These are phyloP conservation scores for Pyrenochaeta sp. DNA, from an alignment of 2,329 filamentous ascomycete genomes.

Conservation along the genomic window DNA sequence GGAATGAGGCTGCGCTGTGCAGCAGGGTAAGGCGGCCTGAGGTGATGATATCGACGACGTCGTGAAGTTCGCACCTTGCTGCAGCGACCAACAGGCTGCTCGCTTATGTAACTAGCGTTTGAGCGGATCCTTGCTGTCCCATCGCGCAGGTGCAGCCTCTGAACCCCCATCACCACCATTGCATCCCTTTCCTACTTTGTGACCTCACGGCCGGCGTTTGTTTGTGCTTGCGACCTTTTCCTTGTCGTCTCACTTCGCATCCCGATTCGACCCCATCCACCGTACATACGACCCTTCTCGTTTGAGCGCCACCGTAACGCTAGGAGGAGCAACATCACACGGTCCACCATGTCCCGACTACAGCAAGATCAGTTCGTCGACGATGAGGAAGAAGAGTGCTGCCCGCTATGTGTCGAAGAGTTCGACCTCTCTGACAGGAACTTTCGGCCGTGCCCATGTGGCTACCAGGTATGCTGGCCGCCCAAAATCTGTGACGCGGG, in stretches of 20 bases:
- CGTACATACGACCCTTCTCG: constrained; percentile 20
- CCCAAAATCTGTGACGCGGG: constrained; percentile 24
- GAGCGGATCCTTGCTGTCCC: constrained; percentile 21
- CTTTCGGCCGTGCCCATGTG: constrained; percentile 95
- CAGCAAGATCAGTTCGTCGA: constrained; percentile 64
- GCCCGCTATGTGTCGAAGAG: constrained; percentile 97
- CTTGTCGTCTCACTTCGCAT: constrained; percentile 15
- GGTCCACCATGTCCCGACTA: constrained; percentile 56
- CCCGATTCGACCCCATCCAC: constrained; percentile 10
- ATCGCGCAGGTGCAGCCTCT: constrained; percentile 33
- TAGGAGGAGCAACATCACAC: constrained; percentile 15
- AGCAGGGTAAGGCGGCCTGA: constrained; percentile 27
- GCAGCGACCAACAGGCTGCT: constrained; percentile 10
- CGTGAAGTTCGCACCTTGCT: constrained; percentile 21
- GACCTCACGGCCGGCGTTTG: constrained; percentile 44
- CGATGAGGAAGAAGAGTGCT: constrained; percentile 65
- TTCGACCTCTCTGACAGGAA: constrained; percentile 97
- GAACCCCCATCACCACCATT: constrained; percentile 30
- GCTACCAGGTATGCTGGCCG: constrained; percentile 81
- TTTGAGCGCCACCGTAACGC: constrained; percentile 38
- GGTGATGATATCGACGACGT: constrained; percentile 38
- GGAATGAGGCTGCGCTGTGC: constrained; percentile 35
- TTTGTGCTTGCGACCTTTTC: constrained; percentile 31
- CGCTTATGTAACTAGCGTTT: constrained; percentile 23
- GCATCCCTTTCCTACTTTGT: constrained; percentile 35